Conservation (phyloP, 140 eudicot genomes). For the Flaveria floridana region DNA sequence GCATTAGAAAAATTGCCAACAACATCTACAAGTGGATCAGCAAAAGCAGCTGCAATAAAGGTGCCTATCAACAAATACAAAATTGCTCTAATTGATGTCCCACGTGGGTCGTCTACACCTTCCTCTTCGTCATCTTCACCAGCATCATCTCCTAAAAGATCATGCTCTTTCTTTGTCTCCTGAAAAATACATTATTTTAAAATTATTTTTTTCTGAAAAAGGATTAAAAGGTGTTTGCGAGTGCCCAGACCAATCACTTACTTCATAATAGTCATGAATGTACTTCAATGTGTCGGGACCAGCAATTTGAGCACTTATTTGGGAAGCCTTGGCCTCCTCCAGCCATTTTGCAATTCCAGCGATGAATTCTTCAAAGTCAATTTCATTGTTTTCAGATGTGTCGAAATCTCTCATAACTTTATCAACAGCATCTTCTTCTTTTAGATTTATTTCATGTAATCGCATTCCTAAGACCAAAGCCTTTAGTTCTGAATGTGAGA, state of each 20-base stretch:
- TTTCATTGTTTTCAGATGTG: constrained; percentile 34
- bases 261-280: constrained; percentile 63
- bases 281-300: constrained; percentile 60
- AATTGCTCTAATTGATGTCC: constrained; percentile 54
- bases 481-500: constrained; percentile 58
- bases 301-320: constrained; percentile 28
- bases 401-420: constrained; percentile 72
- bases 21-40: constrained; percentile 86
- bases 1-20: constrained; percentile 71
- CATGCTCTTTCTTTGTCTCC: constrained; percentile 68
- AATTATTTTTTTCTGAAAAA: not conserved
- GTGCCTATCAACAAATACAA: constrained; percentile 58
- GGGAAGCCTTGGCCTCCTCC: constrained; percentile 45
- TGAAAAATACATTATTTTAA: constrained; percentile 27
- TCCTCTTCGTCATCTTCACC: constrained; percentile 60
- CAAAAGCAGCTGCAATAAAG: constrained; percentile 67
- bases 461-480: constrained; percentile 66
- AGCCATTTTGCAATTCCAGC: constrained; percentile 65
- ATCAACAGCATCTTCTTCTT: constrained; percentile 53
- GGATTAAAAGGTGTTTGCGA: not conserved
- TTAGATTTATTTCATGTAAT: constrained; percentile 57
- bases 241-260: constrained; percentile 17
- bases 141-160: constrained; percentile 45
- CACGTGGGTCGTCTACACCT: constrained; percentile 55
- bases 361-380: constrained; percentile 44